A percentile compares a stretch with the other conserved stretches of the same genome.
Evolutionary conservation across 257 asterid genomes (phyloP).

Genomic region (Solanum neorickii): DNA sequence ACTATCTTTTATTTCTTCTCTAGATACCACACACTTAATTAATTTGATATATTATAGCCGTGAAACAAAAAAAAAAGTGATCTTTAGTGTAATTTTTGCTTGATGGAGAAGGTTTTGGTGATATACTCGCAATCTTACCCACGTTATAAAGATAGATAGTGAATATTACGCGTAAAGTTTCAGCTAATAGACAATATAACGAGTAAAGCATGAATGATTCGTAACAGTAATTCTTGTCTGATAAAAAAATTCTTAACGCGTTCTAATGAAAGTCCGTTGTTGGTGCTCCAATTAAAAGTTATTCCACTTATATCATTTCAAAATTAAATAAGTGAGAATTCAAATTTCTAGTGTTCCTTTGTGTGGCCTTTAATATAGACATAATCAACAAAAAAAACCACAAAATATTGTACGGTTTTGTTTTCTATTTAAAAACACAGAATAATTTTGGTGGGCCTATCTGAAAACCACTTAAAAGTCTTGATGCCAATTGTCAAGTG

Average conservation of each 20-base stretch:
- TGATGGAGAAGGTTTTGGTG: not conserved
- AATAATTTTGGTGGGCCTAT: conserved; percentile 4
- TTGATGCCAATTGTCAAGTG: not conserved
- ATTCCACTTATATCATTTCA: not conserved
- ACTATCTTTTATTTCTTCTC: too few relatives aligned
- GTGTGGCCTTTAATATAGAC: not conserved
- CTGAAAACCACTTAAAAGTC: not conserved
- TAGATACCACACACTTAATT: not conserved
- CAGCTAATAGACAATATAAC: not conserved
- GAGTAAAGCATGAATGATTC: not conserved
- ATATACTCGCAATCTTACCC: not conserved
- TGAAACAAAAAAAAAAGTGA: not conserved
- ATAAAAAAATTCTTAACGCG: not conserved
- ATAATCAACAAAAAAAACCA: not conserved
- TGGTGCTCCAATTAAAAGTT: not conserved
- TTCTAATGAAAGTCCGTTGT: not conserved
- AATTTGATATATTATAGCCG: not conserved
- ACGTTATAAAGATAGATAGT: not conserved
- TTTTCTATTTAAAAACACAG: not conserved
- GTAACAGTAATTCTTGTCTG: not conserved
- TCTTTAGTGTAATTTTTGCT: not conserved
- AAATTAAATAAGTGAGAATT: not conserved
- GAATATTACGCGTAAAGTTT: not conserved
- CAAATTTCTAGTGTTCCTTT: not conserved
- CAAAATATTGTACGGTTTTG: not conserved